Evolutionary conservation across 140 eudicot species (phyloP), one percentile per base, ranked within the genome.

Genomic region (Cichorium intybus): DNA sequence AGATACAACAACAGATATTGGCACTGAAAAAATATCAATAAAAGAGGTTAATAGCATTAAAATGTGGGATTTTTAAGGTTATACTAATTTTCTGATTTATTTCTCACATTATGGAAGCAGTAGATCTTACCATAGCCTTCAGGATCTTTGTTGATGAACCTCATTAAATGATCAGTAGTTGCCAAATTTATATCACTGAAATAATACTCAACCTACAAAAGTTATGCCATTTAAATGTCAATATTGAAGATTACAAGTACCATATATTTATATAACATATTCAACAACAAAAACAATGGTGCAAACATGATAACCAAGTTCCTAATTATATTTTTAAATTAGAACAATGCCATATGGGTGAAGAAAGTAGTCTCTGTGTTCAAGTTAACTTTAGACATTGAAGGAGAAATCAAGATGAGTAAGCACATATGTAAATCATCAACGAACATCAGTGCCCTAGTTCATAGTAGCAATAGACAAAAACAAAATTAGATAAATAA

Each of bases 181-280:
- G 97, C 99, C 87, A 93, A 73, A 84, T 93, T 93, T 61, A 93
- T 65, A 69, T 93, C 99, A 71, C 99, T 93, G 84, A 93, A 93
- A 82, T 93, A 93, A 60, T 76, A 93, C 79, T 93, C 99, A 80
- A 93, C 99, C 99, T 93, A 77, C 85, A 87, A 31, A 66, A 41
- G 22, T 74, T 37, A 8, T 10, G 20, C 62, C 45, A 16, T 48
- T 6, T 54, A 65, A 28, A 45, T 62, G 26, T 63, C 33, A 61
- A 41, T 35, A 24, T 20, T 51, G 51, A 64, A 45, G 33, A 62
- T 76, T 62, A 53, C 6, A 24, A 24, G 26, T 54, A 29, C 34
- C 55, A 65, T 6, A 16, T 12, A 22, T 56, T 20, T 45, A 57
- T 46, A 62, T 16, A 24, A 53, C 15, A n/a, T 51, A 35, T 17